Base-by-base conservation (phyloP, 2,329 filamentous ascomycete genomes). In the Periglandula ipomoeae region DNA sequence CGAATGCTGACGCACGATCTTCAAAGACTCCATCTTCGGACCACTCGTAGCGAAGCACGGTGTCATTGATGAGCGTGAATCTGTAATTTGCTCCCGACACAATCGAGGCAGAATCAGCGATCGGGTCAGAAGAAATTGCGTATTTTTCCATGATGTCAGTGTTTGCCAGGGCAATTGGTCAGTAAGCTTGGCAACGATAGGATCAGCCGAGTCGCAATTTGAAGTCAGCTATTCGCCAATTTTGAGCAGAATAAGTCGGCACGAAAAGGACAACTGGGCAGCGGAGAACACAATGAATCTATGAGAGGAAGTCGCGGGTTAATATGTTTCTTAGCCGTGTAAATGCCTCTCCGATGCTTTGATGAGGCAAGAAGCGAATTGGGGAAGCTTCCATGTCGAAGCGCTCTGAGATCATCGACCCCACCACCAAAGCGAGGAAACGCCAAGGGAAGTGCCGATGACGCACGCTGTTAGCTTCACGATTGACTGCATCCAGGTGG, bases 31-130 rank as follows among this genome's bases (percentile, higher is more conserved):
- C 71, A 52, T 83, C 79, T 17, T 70, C 65, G 1, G 79, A 72
- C 77, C 78, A 84, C 63, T 84, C 80, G 52, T 76, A 82, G 34
- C 80, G 76, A 23, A 84, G 55, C 3, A 83, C 65, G 2, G 72
- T 67, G 45, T 79, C 72, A 11, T 70, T 75, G 44, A 84, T 67
- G 37, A 84, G 55, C 15, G 75, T 82, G 58, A 84, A 83, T 46
- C 80, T 75, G 60, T 77, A 83, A 42, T 73, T 56, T 11, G 39
- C 13, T 7, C 45, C 49, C 15, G 39, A 44, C 13, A 50, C 34
- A 10, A 50, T n/a, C 5, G 49, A 34, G 22, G 40, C 45, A 15
- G 49, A 26, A 19, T 48, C 44, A 26, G 49, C 44, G 15, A 27
- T n/a, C 22, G 40, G 44, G 13, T 50, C 40, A 35, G 44, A 50